Evolutionary conservation across 345 rosid species (phyloP).

Genomic region (Noccaea bulbosa): DNA sequence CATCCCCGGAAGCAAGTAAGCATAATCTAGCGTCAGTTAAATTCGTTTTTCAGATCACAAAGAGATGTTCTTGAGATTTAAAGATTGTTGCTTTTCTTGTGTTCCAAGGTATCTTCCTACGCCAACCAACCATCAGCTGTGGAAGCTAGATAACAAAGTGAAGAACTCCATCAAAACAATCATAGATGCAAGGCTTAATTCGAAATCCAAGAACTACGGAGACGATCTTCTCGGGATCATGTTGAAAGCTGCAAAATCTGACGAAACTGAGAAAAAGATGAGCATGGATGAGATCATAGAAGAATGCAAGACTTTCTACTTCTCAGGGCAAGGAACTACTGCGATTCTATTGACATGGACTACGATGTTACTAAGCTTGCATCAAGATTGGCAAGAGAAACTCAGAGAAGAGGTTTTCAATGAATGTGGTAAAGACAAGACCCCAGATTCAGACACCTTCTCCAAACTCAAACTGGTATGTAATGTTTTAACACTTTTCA

Average conservation of each 20-base stretch:
- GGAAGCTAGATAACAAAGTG: constrained; percentile 23
- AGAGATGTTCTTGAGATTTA: not conserved
- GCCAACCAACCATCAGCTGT: constrained; percentile 7
- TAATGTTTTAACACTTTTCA: not conserved
- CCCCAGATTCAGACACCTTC: constrained; percentile 4
- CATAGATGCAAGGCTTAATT: constrained; percentile 15
- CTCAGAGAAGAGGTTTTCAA: constrained; percentile 17
- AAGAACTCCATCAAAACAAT: constrained; percentile 6
- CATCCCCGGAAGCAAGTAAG: constrained; percentile 18
- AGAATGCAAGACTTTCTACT: constrained; percentile 11
- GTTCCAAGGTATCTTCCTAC: constrained; percentile 2
- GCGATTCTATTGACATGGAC: constrained; percentile 7
- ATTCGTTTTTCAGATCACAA: not conserved
- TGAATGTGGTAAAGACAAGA: constrained; percentile 3
- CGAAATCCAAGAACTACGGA: not conserved
- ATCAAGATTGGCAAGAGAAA: constrained; percentile 18
- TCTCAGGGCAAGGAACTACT: constrained; percentile 15
- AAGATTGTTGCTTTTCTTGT: not conserved
- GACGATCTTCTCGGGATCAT: constrained; percentile 18
- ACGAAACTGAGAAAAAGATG: constrained; percentile 1
- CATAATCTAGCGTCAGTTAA: not conserved
- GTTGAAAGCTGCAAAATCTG: constrained; percentile 13
- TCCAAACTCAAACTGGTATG: constrained; percentile 14
- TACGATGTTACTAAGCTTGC: not conserved
- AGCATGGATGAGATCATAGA: constrained; percentile 7